Conservation (phyloP, 305 asterid species). For the Solanum hybrid region DNA sequence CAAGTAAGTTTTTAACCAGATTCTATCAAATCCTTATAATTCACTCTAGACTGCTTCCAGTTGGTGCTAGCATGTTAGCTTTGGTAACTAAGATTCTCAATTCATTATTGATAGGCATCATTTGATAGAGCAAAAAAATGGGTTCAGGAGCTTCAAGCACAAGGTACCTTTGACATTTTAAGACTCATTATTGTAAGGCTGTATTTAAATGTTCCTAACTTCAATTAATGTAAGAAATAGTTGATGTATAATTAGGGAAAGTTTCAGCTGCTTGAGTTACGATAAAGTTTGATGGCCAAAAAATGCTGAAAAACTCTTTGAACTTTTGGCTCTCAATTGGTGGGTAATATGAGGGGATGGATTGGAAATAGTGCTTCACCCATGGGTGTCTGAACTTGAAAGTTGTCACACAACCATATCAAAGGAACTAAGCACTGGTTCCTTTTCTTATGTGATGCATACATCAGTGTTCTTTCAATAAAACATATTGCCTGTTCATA, state of each 20-base stretch:
- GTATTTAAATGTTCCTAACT: not conserved
- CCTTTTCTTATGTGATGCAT: not conserved
- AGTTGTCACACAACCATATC: not conserved
- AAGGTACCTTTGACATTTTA: conserved; percentile 14
- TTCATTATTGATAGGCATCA: conserved; percentile 14
- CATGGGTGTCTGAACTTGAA: not conserved
- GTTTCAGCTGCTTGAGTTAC: not conserved
- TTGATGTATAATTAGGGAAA: not conserved
- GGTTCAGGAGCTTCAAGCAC: conserved; percentile 33
- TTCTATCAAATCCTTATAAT: not conserved
- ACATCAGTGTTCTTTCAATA: not conserved
- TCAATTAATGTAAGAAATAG: not conserved
- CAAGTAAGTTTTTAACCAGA: conserved; percentile 24
- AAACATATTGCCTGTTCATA: not conserved
- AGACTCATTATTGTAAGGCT: not conserved
- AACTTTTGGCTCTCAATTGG: not conserved
- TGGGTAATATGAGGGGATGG: not conserved
- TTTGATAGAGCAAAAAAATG: conserved; percentile 31
- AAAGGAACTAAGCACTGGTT: not conserved
- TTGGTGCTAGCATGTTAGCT: not conserved
- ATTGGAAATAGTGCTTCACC: not conserved
- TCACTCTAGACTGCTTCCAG: not conserved
- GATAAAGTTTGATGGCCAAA: not conserved
- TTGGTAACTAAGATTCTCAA: not conserved
- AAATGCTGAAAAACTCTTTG: not conserved